phyloP scores from a whole-genome alignment of 2,329 filamentous ascomycete genomes.

The Simplicillium sp. region DNA sequence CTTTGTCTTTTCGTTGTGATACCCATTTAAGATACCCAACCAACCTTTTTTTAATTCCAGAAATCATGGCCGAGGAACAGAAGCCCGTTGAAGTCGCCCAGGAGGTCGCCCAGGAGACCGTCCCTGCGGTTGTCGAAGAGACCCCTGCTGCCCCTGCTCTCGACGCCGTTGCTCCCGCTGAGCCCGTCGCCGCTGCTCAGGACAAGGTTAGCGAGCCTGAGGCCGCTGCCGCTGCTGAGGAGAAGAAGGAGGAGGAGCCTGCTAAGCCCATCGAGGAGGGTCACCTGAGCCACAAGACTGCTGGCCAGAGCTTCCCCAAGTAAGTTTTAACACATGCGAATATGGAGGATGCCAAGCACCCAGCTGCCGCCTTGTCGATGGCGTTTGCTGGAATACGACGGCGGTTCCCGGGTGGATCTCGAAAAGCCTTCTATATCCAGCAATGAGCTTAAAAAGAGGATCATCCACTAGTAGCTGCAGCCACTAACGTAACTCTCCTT shows the following conservation, averaged over 20 bases:
- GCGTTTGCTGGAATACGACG: too few species aligned
- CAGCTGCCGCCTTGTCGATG: too few species aligned
- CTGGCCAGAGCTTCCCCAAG: slow-evolving; percentile 76
- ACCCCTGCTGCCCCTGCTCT: slow-evolving; percentile 30
- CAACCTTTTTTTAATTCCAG: slow-evolving; percentile 29
- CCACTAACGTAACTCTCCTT: slow-evolving; percentile 12
- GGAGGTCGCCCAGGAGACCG: slow-evolving; percentile 34
- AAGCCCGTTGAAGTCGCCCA: slow-evolving; percentile 55
- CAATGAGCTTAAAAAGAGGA: slow-evolving; percentile 2
- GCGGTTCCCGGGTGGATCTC: neutral
- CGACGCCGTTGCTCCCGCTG: slow-evolving; percentile 27
- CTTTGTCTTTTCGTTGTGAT: slow-evolving; percentile 39
- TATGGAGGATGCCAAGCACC: too few species aligned
- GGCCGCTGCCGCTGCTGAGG: slow-evolving; percentile 25
- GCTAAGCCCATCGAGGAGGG: slow-evolving; percentile 72
- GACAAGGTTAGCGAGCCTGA: slow-evolving; percentile 17
- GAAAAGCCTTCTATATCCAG: slow-evolving; percentile 2
- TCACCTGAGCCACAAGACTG: slow-evolving; percentile 79
- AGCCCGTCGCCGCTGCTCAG: slow-evolving; percentile 28
- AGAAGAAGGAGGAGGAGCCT: slow-evolving; percentile 32
- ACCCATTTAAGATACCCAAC: slow-evolving; percentile 29
- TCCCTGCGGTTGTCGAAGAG: slow-evolving; percentile 27
- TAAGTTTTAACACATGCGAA: slow-evolving; percentile 37
- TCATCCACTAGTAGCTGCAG: neutral
- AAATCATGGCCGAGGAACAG: slow-evolving; percentile 62